Percentiles rank a stretch among this genome's conserved stretches.
Evolutionary conservation across 352 stramenopile genomes (phyloP).

Genomic region (Globisporangium perplexum): DNA sequence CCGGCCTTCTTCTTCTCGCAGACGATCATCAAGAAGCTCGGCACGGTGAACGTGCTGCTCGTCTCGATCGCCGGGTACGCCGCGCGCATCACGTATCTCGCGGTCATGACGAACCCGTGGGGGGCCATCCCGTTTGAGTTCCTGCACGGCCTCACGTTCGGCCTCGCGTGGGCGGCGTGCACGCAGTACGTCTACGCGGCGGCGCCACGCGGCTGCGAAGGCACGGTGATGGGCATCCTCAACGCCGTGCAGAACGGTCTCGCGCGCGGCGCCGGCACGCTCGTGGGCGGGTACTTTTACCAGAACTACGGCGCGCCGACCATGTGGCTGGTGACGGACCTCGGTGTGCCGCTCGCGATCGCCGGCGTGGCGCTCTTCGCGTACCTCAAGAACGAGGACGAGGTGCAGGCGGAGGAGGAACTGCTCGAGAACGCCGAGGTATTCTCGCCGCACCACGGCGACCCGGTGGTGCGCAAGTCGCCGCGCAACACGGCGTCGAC

Average conservation of each 20-base stretch:
- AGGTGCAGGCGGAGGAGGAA: conserved; percentile 22
- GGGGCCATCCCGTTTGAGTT: conserved; percentile 76
- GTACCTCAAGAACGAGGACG: conserved; percentile 43
- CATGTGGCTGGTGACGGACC: conserved; percentile 67
- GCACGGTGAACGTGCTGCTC: conserved; percentile 67
- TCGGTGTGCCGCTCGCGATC: conserved; percentile 61
- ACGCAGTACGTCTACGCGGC: conserved; percentile 75
- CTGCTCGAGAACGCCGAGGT: conserved; percentile 51
- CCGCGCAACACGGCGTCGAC: conserved; percentile 6
- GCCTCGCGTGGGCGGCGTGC: conserved; percentile 62
- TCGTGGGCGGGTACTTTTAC: conserved; percentile 77
- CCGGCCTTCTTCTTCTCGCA: conserved; percentile 81
- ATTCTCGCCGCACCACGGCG: conserved; percentile 53
- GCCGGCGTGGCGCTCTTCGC: conserved; percentile 48
- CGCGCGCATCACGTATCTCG: conserved; percentile 65
- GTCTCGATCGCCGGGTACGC: conserved; percentile 66
- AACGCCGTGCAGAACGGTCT: conserved; percentile 75
- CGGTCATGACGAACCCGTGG: conserved; percentile 77
- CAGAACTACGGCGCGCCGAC: conserved; percentile 49
- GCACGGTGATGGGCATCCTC: conserved; percentile 73
- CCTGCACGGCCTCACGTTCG: conserved; percentile 70
- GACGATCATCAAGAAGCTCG: conserved; percentile 57
- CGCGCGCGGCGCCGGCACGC: conserved; percentile 52
- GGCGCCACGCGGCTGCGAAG: conserved; percentile 48
- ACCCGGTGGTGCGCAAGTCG: conserved; percentile 35